Conservation (phyloP, 1,139 yeast species). For the Candida frijolesensis region DNA sequence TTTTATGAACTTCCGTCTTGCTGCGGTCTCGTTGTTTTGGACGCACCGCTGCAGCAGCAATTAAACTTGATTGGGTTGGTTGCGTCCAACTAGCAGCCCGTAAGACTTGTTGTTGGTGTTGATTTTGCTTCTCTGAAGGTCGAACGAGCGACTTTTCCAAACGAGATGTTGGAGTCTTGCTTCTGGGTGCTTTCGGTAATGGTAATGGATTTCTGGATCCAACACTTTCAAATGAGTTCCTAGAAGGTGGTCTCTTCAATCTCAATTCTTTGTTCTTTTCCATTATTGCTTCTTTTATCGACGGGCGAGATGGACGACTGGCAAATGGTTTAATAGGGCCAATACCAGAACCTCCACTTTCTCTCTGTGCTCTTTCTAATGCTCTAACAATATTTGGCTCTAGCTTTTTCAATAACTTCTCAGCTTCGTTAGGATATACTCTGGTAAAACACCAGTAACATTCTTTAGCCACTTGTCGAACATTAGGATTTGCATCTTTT, state of each 20-base stretch:
- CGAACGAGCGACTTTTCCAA: slow-evolving; percentile 5
- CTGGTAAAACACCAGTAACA: slow-evolving; percentile 72
- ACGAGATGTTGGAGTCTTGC: slow-evolving; percentile 2
- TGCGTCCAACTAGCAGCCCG: slow-evolving; percentile 15
- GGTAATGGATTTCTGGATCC: slow-evolving; percentile 3
- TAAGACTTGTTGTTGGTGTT: slow-evolving; percentile 3
- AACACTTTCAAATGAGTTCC: slow-evolving; percentile 13
- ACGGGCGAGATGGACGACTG: slow-evolving; percentile 23
- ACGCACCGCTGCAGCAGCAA: slow-evolving; percentile 1
- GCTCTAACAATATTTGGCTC: slow-evolving; percentile 42
- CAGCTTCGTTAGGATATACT: slow-evolving; percentile 50
- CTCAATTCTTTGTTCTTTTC: slow-evolving; percentile 37
- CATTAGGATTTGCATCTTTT: slow-evolving; percentile 79
- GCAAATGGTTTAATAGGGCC: slow-evolving; percentile 8
- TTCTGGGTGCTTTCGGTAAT: slow-evolving; percentile 9
- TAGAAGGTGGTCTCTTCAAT: slow-evolving; percentile 28
- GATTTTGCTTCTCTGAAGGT: neutral
- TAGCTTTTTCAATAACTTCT: slow-evolving; percentile 51
- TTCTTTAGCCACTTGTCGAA: slow-evolving; percentile 72
- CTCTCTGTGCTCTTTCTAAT: slow-evolving; percentile 42
- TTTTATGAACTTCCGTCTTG: slow-evolving; percentile 11
- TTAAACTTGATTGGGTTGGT: slow-evolving; percentile 3
- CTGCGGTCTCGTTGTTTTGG: slow-evolving; percentile 11
- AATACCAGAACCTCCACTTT: slow-evolving; percentile 30
- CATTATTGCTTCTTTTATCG: slow-evolving; percentile 36